Base-by-base conservation (phyloP, 2,329 filamentous ascomycete species). In the Colletotrichum abscissum region DNA sequence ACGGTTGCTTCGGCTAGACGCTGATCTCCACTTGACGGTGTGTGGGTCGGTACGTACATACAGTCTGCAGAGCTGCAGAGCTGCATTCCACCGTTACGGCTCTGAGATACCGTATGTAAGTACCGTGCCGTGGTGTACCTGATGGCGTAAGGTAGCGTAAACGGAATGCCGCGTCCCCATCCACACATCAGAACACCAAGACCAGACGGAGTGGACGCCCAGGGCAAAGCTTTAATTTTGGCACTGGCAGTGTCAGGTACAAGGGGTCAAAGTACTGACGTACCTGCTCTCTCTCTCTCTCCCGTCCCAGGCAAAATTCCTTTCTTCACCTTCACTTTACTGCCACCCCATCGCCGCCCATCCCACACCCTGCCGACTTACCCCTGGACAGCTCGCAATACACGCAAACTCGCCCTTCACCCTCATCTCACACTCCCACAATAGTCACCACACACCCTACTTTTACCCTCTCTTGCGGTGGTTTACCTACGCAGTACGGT, bases 281-380 rank as follows among this genome's bases (percentile, higher is more conserved):
- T 72, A 54, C 62, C 22, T 12, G 11, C 56, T 55, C 35, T n/a
- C 46, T n/a, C 58, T 24, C 35, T 38, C 35, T 38, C 35, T 38
- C 35, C 35, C 30, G 57, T 62, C 26, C 67, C 55, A 49, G 42
- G 67, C 62, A 66, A 54, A 57, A 62, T 72, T 59, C 65, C 65
- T 72, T 69, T 72, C 69, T 72, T 72, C 69, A 72, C 65, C 69
- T 72, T 69, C 66, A 54, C 16, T 69, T 69, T 72, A 69, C 9
- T 7, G 4, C 42, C 54, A 72, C 69, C 35, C 69, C 58, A 52
- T n/a, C 58, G 22, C 38, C 9, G n/a, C 38, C 59, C 38, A 11
- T 46, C 49, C 56, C 24, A 57, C 69, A 28, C 57, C 26, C 69
- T 22, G 63, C 7, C n/a, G 22, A 19, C 3, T 33, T 46, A 59